A percentile compares a stretch with the other conserved stretches of the same genome.
Evolutionary conservation across 106 monocot species (phyloP).

Genomic region (Xerophyta viscosa): DNA sequence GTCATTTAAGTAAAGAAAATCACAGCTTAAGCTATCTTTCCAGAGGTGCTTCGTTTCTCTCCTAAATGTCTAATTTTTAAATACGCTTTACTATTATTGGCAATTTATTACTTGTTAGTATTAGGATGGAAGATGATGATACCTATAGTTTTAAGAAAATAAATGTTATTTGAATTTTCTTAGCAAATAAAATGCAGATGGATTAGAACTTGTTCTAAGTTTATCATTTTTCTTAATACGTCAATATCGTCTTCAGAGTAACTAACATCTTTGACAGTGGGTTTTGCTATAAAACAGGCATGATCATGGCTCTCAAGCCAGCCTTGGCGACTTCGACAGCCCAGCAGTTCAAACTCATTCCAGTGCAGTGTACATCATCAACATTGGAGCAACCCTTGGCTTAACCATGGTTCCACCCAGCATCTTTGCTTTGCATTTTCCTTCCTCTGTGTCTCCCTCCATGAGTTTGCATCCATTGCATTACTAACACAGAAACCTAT

Average conservation of each 20-base stretch:
- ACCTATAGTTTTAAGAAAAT: no score
- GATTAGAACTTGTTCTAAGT: no score
- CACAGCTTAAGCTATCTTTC: no score
- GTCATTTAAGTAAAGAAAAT: no score
- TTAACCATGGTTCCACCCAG: constrained; percentile 54
- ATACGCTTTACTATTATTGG: no score
- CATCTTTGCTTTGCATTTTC: constrained; percentile 8
- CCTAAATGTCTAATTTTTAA: no score
- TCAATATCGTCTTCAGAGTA: background rate
- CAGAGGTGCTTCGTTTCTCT: no score
- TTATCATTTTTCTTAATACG: no score
- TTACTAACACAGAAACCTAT: constrained; percentile 3
- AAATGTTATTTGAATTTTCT: no score
- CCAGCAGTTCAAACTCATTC: constrained; percentile 46
- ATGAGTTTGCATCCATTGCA: constrained; percentile 1
- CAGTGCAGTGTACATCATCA: constrained; percentile 37
- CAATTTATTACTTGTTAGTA: no score
- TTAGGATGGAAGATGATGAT: no score
- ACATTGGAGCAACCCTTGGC: constrained; percentile 59
- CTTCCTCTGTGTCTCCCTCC: constrained; percentile 13
- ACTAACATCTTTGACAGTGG: constrained; percentile 71
- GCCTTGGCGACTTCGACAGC: constrained; percentile 38
- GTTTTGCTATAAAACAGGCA: constrained; percentile 70
- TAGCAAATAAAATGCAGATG: no score
- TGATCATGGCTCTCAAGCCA: constrained; percentile 51